A percentile compares a stretch with the other conserved stretches of the same genome.
Conservation (phyloP, 2,329 filamentous ascomycete genomes). For the Pseudogymnoascus sp. region DNA sequence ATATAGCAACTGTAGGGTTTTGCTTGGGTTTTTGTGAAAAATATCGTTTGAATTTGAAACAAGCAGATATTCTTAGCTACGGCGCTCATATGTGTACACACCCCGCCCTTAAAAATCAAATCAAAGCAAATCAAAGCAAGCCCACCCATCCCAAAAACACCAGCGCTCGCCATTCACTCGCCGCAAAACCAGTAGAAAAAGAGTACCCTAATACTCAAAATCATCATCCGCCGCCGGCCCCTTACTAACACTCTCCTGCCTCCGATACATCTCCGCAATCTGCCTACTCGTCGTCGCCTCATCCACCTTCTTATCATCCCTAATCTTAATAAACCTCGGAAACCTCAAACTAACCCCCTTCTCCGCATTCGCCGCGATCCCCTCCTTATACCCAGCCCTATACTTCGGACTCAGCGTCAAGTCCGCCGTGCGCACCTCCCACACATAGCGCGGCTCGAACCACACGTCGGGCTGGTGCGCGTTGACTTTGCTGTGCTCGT, state of each 20-base stretch:
- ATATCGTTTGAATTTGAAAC: neutral
- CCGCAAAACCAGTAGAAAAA: neutral
- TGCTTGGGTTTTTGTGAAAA: neutral
- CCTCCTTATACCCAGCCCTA: conserved; percentile 78
- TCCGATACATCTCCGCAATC: conserved; percentile 94
- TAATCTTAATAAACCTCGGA: conserved; percentile 81
- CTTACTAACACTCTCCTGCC: conserved; percentile 85
- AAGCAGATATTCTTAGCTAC: neutral
- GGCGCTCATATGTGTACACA: neutral
- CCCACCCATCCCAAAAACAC: neutral
- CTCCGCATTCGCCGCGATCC: conserved; percentile 61
- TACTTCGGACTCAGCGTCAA: conserved; percentile 87
- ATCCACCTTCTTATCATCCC: conserved; percentile 94
- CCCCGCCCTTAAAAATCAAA: neutral
- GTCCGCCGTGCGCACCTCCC: conserved; percentile 97
- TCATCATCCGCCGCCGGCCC: conserved; percentile 87
- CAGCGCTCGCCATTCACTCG: neutral
- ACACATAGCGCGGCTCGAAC: conserved; percentile 91
- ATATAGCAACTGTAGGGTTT: neutral
- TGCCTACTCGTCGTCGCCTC: conserved; percentile 76
- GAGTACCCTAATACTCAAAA: conserved; percentile 74
- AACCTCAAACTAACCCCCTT: conserved; percentile 85
- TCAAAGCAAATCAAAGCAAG: neutral
- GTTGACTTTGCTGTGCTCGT: conserved; percentile 70
- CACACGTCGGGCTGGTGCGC: conserved; percentile 97